Percentiles rank a stretch among this genome's conserved stretches.
Evolutionary conservation across 2,329 filamentous ascomycete species (phyloP).

Genomic region (Ophiostoma australiae): DNA sequence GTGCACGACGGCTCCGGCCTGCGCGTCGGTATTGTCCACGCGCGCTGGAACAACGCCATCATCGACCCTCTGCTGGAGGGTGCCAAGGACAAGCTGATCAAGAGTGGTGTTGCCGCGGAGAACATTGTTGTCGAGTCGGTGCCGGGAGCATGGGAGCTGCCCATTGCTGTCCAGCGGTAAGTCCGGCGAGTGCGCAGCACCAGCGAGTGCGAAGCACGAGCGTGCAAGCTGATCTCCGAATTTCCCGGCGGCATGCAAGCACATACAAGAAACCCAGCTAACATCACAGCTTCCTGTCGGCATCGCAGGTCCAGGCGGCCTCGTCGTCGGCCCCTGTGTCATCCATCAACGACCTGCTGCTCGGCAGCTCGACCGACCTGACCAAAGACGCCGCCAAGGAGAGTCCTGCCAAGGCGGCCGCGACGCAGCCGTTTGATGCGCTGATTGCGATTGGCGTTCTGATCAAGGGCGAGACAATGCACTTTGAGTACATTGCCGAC

Average conservation of each 20-base stretch:
- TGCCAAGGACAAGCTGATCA: constrained; percentile 69
- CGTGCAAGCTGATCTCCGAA: background rate
- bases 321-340: constrained; percentile 54
- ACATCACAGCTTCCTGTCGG: constrained; percentile 64
- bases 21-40: constrained; percentile 91
- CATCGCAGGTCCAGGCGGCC: constrained; percentile 77
- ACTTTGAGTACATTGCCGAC: constrained; percentile 98
- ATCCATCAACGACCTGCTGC: constrained; percentile 62
- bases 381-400: constrained; percentile 31
- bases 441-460: constrained; percentile 92
- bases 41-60: constrained; percentile 87
- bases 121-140: constrained; percentile 89
- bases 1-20: constrained; percentile 65
- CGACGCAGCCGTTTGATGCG: constrained; percentile 69
- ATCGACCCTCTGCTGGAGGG: constrained; percentile 81
- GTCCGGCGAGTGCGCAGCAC: constrained; percentile 26
- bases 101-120: constrained; percentile 74
- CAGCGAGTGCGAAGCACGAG: background rate
- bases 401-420: background rate
- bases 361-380: constrained; percentile 68
- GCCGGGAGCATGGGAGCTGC: constrained; percentile 90
- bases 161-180: constrained; percentile 81
- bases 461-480: constrained; percentile 98
- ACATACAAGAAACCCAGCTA: background rate
- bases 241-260: too few relatives aligned